Evolutionary conservation across 495 filamentous ascomycete genomes (phyloP).

Genomic region (Aspergillus incahuasiensis): DNA sequence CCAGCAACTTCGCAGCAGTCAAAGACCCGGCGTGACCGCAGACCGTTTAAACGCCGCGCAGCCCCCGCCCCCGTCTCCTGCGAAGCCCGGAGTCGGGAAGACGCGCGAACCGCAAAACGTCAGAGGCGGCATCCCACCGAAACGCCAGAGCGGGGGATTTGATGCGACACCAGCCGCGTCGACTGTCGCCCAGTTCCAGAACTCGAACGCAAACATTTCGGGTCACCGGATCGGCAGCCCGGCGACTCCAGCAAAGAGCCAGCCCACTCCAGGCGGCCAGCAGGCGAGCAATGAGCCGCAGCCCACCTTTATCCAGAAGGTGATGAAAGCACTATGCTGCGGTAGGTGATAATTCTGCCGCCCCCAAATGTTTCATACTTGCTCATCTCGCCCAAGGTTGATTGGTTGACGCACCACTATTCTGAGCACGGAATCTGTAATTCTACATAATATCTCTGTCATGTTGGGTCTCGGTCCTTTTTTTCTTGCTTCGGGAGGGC

Average conservation of each 20-base stretch:
- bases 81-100: conserved; percentile 74
- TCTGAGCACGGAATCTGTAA: conserved; percentile 16
- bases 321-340: conserved; percentile 81
- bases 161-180: conserved; percentile 78
- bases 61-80: conserved; percentile 84
- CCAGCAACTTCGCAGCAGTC: conserved; percentile 55
- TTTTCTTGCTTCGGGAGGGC: conserved; percentile 20
- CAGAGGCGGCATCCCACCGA: conserved; percentile 60
- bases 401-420: conserved; percentile 15
- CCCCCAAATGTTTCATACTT: conserved; percentile 8
- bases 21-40: conserved; percentile 63
- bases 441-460: conserved; percentile 24
- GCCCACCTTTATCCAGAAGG: conserved; percentile 55
- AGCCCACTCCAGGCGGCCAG: conserved; percentile 37
- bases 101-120: conserved; percentile 77
- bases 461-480: conserved; percentile 23
- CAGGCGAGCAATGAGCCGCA: conserved; percentile 44
- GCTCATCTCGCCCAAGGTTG: conserved; percentile 37
- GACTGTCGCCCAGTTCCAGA: conserved; percentile 86
- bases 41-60: conserved; percentile 97
- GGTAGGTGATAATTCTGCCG: conserved; percentile 48
- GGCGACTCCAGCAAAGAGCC: conserved; percentile 51
- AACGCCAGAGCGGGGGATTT: conserved; percentile 72
- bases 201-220: conserved; percentile 78
- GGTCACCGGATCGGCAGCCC: conserved; percentile 53